Base-by-base conservation (phyloP, 768 basidiomycete species). In the Scleroderma citrinum region DNA sequence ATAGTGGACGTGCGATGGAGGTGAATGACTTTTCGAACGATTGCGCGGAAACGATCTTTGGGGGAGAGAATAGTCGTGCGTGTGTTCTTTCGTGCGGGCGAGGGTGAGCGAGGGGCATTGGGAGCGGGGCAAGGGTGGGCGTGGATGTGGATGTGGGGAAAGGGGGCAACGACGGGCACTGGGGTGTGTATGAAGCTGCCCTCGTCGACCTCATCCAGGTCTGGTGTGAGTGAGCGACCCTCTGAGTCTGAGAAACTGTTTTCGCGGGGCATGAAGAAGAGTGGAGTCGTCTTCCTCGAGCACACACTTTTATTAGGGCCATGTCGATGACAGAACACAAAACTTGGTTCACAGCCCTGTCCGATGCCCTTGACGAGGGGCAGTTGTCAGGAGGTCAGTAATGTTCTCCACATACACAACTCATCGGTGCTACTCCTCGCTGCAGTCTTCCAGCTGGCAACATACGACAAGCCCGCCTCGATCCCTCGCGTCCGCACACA, bases 161-260 rank as follows among this genome's bases (percentile, higher is more conserved):
- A 21, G 24, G 44, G 60, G 61, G 0, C 55, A 58, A 31, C 62
- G 58, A 6, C 17, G 8, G 50, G 44, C 21, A 13, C 13, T 43
- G 51, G 67, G 64, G 4, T 48, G 42, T 8, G 34, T 19, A 19
- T 21, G 7, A 17, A 23, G 10, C 58, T 29, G 56, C 49, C 3
- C 34, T 42, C 49, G n/a, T 60, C 55, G 20, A 70, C 71, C 5
- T 80, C 81, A 43, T 77, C 76, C 17, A 76, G 62, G 63, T 84
- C 81, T n/a, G 82, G 80, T 5, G 82, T 83, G 46, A 85, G 67
- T 8, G 82, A 84, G 23, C 81, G 75, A 20, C 80, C 79, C 26
- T 81, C 81, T 31, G 79, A 80, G 63, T 85, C 83, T 55, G 71
- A 74, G 67, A 83, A 75, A 64, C 81, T 83, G 66, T 84, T 83